Evolutionary conservation across 2,329 filamentous ascomycete genomes (phyloP).

Genomic region (Colletotrichum tropicale): DNA sequence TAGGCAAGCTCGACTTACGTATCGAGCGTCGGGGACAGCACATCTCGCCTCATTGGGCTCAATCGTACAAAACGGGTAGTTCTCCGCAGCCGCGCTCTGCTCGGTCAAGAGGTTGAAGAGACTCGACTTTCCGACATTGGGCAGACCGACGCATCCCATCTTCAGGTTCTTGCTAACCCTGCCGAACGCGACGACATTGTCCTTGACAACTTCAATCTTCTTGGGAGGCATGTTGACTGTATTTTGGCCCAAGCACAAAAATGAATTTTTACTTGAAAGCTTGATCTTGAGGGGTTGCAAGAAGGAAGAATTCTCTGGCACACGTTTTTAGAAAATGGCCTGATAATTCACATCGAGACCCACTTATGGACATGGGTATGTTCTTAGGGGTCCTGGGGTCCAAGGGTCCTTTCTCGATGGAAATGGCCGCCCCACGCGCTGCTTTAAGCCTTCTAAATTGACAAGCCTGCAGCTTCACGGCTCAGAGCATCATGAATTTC

Average conservation of each 20-base stretch:
- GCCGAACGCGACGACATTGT: conserved; percentile 50
- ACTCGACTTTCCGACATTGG: conserved; percentile 50
- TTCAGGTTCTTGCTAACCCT: conserved; percentile 49
- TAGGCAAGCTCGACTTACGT: conserved; percentile 34
- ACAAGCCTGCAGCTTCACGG: neutral
- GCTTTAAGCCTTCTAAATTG: neutral
- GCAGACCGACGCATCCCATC: conserved; percentile 51
- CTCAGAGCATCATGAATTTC: neutral
- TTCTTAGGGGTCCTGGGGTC: neutral
- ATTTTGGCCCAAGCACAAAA: neutral
- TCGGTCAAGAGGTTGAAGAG: conserved; percentile 51
- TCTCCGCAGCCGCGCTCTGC: conserved; percentile 48
- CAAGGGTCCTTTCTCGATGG: neutral
- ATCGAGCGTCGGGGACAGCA: conserved; percentile 47
- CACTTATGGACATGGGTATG: neutral
- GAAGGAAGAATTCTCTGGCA: neutral
- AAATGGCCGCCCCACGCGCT: neutral
- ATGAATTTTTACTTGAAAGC: neutral
- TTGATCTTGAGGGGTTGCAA: neutral
- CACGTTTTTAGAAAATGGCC: neutral
- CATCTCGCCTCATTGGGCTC: conserved; percentile 51
- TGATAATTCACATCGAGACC: neutral
- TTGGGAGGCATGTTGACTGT: conserved; percentile 42
- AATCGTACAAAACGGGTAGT: conserved; percentile 52
- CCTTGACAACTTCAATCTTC: conserved; percentile 40